Base-by-base conservation (phyloP, 305 asterid species). In the Fraxinus albicans region DNA sequence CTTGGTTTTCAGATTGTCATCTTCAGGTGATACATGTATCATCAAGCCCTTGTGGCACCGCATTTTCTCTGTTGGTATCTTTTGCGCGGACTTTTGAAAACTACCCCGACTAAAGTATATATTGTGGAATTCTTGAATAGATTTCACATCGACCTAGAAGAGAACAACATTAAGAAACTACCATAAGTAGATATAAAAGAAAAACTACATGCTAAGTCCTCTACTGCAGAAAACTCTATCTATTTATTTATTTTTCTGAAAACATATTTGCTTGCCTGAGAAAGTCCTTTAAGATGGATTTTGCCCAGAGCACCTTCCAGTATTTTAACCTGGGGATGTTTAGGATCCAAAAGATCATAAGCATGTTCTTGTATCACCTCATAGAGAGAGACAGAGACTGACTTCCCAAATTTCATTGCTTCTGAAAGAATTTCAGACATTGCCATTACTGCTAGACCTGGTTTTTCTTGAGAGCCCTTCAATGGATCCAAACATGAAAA, bases 201-300 rank as follows among this genome's bases (percentile, higher is more conserved):
- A 50, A 47, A 50, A 15, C 60, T 31, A 55, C 15, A 3, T 12
- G 60, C 42, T 19, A 25, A 67, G 36, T 29, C 35, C n/a, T 25
- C n/a, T 9, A 23, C 31, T 67, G 8, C 36, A 67, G 34, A 27
- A 23, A 27, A 67, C 35, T 67, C 19, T 8, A 58, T 0, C 10
- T 65, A 3, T 10, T 9, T 12, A 3, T 13, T 44, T 38, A 13
- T 44, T 15, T 50, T 50, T 1, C 21, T 29, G 35, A 87, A 35
- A 78, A 36, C 77, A 77, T 27, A 33, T 63, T 50, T 83, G 42
- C 90, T 86, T 92, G 87, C 98, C 92, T 87, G 86, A 36, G 97
- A 92, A 83, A 95, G 94, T 74, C 97, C 97, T 86, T 90, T 94
- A 21, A 95, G 91, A 78, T 92, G 94, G 84, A 91, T 85, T 87